A percentile compares a stretch with the other conserved stretches of the same genome.
Evolutionary conservation across 2,329 filamentous ascomycete species (phyloP).

Genomic region (Pseudocercospora cruenta): DNA sequence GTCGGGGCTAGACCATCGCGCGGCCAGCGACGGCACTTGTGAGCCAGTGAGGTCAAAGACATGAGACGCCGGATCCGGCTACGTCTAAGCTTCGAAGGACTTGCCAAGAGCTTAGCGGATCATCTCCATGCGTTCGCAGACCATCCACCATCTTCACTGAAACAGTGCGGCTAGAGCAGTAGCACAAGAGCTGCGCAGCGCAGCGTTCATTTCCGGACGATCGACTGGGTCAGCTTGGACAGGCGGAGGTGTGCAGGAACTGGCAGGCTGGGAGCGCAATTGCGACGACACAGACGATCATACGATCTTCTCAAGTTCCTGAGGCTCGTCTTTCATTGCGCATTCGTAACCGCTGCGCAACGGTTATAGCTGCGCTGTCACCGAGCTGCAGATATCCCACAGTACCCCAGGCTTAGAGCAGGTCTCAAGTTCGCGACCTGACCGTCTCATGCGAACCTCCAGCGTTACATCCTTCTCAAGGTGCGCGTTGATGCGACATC

Average conservation of each 20-base stretch:
- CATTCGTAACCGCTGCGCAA: background rate
- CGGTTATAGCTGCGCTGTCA: background rate
- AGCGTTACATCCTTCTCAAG: slow-evolving; percentile 16
- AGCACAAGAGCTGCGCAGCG: slow-evolving; percentile 22
- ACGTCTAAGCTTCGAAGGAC: too few relatives aligned
- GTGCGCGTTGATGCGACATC: slow-evolving; percentile 27
- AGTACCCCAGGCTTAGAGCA: background rate
- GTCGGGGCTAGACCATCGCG: background rate
- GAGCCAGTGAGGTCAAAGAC: background rate
- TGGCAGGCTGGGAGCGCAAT: too few relatives aligned
- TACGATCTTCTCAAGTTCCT: background rate
- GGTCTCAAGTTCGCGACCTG: slow-evolving; percentile 8
- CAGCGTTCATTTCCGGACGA: slow-evolving; percentile 18
- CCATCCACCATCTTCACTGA: slow-evolving; percentile 10
- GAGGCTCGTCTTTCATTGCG: background rate
- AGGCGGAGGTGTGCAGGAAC: slow-evolving; percentile 16
- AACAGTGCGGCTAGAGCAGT: slow-evolving; percentile 19
- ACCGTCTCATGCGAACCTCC: slow-evolving; percentile 24
- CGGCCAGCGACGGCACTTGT: slow-evolving; percentile 1
- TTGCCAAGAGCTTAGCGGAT: too few relatives aligned
- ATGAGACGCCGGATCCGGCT: background rate
- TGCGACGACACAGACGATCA: background rate
- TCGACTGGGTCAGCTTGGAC: slow-evolving; percentile 14
- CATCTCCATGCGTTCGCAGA: slow-evolving; percentile 20
- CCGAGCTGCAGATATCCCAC: background rate